Base-by-base conservation (phyloP, 805 yeast species). In the Yamadazyma paraphyllophila region DNA sequence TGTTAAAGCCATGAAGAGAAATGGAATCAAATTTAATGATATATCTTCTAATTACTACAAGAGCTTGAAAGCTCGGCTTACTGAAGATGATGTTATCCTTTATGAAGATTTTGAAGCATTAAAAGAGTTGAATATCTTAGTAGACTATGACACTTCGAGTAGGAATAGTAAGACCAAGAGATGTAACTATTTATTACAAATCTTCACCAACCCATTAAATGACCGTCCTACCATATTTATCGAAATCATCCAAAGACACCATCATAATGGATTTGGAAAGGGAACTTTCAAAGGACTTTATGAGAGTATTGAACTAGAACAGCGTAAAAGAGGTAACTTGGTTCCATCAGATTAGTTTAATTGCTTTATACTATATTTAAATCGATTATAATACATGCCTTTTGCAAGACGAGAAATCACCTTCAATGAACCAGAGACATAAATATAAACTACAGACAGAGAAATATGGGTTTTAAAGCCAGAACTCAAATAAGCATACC, bases 181-280 rank as follows among this genome's bases (percentile, higher is more conserved):
- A 3, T 70, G 74, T 46, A 88, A 90, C n/a, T 88, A 88, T 57
- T 71, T 88, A 15, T 68, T 89, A 43, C 96, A 88, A 61, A 71
- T 88, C 32, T 88, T 89, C 65, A 85, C 94, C 14, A 80, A 82
- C 53, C 92, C 95, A 0, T 59, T 86, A 13, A 77, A 78, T 50
- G 91, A 83, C 56, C 72, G 96, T 32, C 96, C 96, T 25, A 87
- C 96, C 0, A 72, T 88, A 37, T 88, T 88, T 59, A 69, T 88
- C 52, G 96, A 88, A 61, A 76, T 88, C 17, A 88, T 88, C 50
- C 94, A 88, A 64, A 75, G 96, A 49, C 72, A 76, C 54, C 84
- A 86, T 56, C 91, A 86, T 60, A 76, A 83, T 49, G 96, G 96
- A 0, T 88, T 88, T 64, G 96, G 96, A 1, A 89, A 89, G 41